Conservation (phyloP, 345 rosid species). For the Geranium rotundifolium region DNA sequence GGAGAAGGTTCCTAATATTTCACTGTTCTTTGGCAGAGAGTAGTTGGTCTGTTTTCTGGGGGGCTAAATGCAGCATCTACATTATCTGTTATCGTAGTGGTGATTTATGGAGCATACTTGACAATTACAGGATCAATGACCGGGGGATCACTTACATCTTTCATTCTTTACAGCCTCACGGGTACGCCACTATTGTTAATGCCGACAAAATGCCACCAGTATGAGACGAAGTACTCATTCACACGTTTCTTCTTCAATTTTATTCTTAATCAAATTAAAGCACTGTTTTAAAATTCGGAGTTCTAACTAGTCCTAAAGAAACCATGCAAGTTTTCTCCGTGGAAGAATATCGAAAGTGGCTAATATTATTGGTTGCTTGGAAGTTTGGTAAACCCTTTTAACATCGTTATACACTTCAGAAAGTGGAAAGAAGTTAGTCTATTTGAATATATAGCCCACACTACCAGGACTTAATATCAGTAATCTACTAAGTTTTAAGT, state of each 20-base stretch:
- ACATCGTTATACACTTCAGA: too few species aligned
- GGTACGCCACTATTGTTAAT: conserved; percentile 30
- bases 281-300: not conserved
- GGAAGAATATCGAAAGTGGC: not conserved
- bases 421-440: not conserved
- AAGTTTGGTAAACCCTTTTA: too few species aligned
- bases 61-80: conserved; percentile 85
- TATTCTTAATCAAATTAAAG: not conserved
- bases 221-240: not conserved
- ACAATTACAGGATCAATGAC: conserved; percentile 81
- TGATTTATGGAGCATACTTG: conserved; percentile 77
- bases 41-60: conserved; percentile 67
- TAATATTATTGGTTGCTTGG: too few species aligned
- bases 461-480: not conserved
- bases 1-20: not conserved
- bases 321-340: not conserved
- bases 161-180: conserved; percentile 93
- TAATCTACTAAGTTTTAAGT: too few species aligned
- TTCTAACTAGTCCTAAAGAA: not conserved
- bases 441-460: not conserved
- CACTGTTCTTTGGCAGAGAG: conserved; percentile 28
- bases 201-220: not conserved
- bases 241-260: not conserved
- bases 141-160: conserved; percentile 82
- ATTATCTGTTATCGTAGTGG: conserved; percentile 65